Conservation (phyloP, 495 filamentous ascomycete species). For the Rhypophila decipiens region DNA sequence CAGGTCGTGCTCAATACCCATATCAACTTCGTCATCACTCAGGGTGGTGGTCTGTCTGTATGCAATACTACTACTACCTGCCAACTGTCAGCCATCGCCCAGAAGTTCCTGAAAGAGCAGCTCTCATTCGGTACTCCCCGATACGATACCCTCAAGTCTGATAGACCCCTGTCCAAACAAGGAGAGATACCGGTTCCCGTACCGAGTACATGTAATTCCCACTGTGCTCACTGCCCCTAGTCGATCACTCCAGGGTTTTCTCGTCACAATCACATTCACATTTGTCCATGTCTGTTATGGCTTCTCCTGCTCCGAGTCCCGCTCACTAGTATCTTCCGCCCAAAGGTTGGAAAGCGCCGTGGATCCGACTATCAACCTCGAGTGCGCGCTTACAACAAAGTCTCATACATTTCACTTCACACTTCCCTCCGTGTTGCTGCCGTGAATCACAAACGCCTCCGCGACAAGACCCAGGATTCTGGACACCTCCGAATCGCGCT, state of each 20-base stretch:
- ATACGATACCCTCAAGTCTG: no score
- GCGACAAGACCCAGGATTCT: neutral
- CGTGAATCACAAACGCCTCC: slow-evolving; percentile 1
- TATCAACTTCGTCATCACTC: no score
- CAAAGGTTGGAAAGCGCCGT: neutral
- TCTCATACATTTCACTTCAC: neutral
- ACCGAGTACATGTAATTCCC: neutral
- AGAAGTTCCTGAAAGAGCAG: no score
- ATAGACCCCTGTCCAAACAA: no score
- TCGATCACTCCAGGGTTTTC: slow-evolving; percentile 2
- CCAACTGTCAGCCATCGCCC: no score
- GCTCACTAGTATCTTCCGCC: no score
- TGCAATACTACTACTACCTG: no score
- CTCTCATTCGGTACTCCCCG: no score
- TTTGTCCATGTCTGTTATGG: neutral
- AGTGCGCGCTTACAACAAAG: slow-evolving; percentile 1
- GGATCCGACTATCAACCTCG: neutral
- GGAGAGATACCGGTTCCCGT: slow-evolving; percentile 1
- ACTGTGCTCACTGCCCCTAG: slow-evolving; percentile 7
- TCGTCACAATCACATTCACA: slow-evolving; percentile 12
- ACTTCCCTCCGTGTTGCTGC: neutral
- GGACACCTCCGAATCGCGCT: neutral
- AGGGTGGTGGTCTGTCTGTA: no score
- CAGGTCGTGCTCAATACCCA: no score
- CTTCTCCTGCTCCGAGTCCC: no score